phyloP scores from a whole-genome alignment of 805 yeast species.

The Metschnikowia peoriensis region DNA sequence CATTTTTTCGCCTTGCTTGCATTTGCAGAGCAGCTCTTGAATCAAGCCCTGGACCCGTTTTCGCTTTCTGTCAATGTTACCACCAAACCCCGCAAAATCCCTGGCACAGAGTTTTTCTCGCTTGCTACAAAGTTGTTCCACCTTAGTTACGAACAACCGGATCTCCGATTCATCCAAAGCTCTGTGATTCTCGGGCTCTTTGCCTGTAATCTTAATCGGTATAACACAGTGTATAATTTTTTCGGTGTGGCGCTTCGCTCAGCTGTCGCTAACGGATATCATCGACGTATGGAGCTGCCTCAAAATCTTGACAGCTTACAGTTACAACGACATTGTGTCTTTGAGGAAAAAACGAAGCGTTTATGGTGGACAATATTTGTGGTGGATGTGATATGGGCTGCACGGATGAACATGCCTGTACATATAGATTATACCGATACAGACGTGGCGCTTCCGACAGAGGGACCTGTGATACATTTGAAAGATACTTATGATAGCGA shows the following conservation, averaged over 20 bases:
- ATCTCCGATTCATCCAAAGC: conserved; percentile 34
- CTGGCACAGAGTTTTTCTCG: conserved; percentile 35
- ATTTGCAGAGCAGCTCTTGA: conserved; percentile 37
- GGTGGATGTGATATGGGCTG: conserved; percentile 40
- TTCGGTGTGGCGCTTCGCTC: conserved; percentile 40
- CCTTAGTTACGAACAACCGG: conserved; percentile 30
- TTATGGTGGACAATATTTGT: conserved; percentile 44
- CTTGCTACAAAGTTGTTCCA: conserved; percentile 33
- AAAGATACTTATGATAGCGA: conserved; percentile 30
- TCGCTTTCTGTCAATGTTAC: conserved; percentile 8
- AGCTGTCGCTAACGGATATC: conserved; percentile 38
- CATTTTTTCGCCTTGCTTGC: conserved; percentile 36
- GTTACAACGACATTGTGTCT: conserved; percentile 1
- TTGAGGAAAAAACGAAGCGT: conserved; percentile 33
- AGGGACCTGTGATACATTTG: conserved; percentile 26
- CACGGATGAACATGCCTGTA: conserved; percentile 38
- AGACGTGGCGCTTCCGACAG: conserved; percentile 41
- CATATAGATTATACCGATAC: conserved; percentile 43
- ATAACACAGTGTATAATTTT: conserved; percentile 38
- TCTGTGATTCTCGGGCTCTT: conserved; percentile 34
- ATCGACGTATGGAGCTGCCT: conserved; percentile 26
- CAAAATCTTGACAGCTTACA: conserved; percentile 1
- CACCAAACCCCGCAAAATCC: conserved; percentile 16
- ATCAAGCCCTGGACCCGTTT: conserved; percentile 12
- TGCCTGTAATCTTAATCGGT: conserved; percentile 36